These are phyloP conservation scores for Cryomyces minteri DNA, from an alignment of 495 filamentous ascomycete species.

Conservation along the genomic window DNA sequence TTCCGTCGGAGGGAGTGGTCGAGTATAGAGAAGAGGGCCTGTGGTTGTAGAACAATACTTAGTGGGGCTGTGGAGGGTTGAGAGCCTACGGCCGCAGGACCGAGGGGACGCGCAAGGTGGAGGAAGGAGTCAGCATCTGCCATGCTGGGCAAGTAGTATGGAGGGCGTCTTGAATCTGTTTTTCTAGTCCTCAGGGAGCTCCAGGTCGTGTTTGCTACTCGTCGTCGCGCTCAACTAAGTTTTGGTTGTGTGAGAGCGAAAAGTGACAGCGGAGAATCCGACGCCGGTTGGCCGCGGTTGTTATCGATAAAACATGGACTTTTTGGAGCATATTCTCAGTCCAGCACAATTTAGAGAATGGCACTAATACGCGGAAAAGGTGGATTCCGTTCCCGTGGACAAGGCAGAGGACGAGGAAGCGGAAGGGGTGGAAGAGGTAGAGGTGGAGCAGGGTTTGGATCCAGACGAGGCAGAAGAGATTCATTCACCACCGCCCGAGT, in stretches of 20 bases:
- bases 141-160: conserved; percentile 31
- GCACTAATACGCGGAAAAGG: background rate
- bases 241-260: no score
- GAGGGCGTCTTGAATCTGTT: no score
- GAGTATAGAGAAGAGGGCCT: conserved; percentile 92
- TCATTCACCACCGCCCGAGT: background rate
- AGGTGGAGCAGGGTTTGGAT: background rate
- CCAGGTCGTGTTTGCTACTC: no score
- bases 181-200: no score
- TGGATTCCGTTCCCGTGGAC: no score
- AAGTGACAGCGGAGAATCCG: no score
- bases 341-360: background rate
- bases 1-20: conserved; percentile 89
- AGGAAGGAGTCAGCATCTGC: conserved; percentile 71
- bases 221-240: no score
- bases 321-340: no score
- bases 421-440: background rate
- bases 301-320: no score
- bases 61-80: conserved; percentile 75
- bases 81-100: conserved; percentile 55
- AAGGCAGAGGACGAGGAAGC: conserved; percentile 1
- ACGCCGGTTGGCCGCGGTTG: no score
- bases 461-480: background rate
- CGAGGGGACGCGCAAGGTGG: conserved; percentile 83
- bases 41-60: conserved; percentile 84